These are phyloP conservation scores for Aquilaria agallochum DNA, from an alignment of 441 rosid genomes.

Conservation along the genomic window DNA sequence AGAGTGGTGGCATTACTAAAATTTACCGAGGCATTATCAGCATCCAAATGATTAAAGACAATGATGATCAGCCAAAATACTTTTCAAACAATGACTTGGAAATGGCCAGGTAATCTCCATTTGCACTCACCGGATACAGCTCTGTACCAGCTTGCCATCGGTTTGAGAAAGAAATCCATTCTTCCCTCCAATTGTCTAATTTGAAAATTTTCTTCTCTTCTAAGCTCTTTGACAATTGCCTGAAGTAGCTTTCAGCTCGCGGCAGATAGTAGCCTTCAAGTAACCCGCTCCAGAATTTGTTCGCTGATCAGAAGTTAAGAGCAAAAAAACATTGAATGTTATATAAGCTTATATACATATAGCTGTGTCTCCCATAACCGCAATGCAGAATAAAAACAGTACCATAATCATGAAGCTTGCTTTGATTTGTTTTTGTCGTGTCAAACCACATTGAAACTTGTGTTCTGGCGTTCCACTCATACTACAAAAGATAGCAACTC, in stretches of 20 bases:
- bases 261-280: constrained; percentile 72
- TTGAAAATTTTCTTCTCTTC: constrained; percentile 38
- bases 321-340: neutral
- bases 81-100: constrained; percentile 51
- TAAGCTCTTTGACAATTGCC: constrained; percentile 44
- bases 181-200: constrained; percentile 63
- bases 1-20: too few species aligned
- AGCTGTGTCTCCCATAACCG: neutral
- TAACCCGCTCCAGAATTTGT: constrained; percentile 93
- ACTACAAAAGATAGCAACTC: constrained; percentile 31
- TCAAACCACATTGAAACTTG: constrained; percentile 98
- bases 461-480: constrained; percentile 92
- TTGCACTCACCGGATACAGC: constrained; percentile 49
- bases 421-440: constrained; percentile 55
- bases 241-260: constrained; percentile 48
- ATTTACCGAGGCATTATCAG: neutral
- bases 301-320: constrained; percentile 35
- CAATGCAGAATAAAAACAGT: constrained; percentile 12
- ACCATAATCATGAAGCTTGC: constrained; percentile 96
- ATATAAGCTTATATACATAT: neutral
- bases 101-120: constrained; percentile 60
- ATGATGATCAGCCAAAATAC: constrained; percentile 34
- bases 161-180: constrained; percentile 69
- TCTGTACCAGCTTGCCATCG: constrained; percentile 65
- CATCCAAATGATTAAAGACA: neutral